Conservation (phyloP, 805 yeast genomes). For the Candida loeiensis region DNA sequence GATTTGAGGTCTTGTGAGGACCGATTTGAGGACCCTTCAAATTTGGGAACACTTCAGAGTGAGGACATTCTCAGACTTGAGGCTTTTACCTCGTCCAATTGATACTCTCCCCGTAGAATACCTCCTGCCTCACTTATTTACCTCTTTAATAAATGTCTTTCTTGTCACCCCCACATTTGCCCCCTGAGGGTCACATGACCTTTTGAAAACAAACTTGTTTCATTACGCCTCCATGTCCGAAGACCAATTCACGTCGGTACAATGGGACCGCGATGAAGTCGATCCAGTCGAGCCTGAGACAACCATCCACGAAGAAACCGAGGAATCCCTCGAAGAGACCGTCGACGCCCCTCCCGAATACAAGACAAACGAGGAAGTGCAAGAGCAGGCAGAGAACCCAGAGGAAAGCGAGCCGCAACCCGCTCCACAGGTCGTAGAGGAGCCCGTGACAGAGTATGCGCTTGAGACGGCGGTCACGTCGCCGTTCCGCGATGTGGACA, state of each 20-base stretch:
- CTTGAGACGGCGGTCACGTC: slow-evolving; percentile 41
- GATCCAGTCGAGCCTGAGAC: slow-evolving; percentile 1
- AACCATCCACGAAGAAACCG: slow-evolving; percentile 6
- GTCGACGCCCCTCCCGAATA: slow-evolving; percentile 1
- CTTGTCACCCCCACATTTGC: neutral
- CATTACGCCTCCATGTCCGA: slow-evolving; percentile 24
- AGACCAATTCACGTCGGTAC: slow-evolving; percentile 55
- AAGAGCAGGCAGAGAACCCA: no score
- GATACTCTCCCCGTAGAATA: neutral
- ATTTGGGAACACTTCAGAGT: no score
- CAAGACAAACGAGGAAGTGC: slow-evolving; percentile 1
- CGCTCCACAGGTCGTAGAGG: no score
- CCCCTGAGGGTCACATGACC: slow-evolving; percentile 3
- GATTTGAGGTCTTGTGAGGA: no score
- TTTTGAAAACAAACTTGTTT: neutral
- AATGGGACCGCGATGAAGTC: slow-evolving; percentile 50
- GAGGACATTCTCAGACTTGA: no score
- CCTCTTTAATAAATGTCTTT: neutral
- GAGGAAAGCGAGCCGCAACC: slow-evolving; percentile 3
- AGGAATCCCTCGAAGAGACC: neutral
- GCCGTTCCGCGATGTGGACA: slow-evolving; percentile 68
- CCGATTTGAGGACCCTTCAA: no score
- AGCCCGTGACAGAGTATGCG: slow-evolving; percentile 8
- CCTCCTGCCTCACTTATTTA: neutral
- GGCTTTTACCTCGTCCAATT: no score